phyloP scores from a whole-genome alignment of 306 rosid genomes.

The Casuarina cunninghamiana region DNA sequence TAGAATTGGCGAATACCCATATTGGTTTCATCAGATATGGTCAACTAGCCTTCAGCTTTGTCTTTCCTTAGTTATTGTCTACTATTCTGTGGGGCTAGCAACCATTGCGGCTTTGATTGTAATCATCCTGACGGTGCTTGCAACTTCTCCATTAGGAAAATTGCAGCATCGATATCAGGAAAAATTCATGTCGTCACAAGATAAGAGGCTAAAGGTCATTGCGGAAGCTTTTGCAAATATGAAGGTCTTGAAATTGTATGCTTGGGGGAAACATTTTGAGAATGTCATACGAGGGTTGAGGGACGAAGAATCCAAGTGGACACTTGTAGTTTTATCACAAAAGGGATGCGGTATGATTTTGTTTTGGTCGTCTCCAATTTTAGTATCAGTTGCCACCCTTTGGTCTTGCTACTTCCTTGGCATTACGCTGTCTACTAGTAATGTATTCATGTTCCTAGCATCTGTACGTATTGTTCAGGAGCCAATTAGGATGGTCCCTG shows the following conservation, averaged over 20 bases:
- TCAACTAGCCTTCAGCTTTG: slow-evolving; percentile 28
- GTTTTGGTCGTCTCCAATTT: slow-evolving; percentile 32
- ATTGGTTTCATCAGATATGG: slow-evolving; percentile 40
- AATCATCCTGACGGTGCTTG: slow-evolving; percentile 18
- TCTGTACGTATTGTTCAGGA: slow-evolving; percentile 35
- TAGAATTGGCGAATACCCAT: slow-evolving; percentile 35
- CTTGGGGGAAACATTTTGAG: slow-evolving; percentile 38
- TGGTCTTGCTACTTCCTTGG: slow-evolving; percentile 37
- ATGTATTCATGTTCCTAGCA: slow-evolving; percentile 33
- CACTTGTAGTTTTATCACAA: slow-evolving; percentile 6
- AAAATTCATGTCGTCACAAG: slow-evolving; percentile 25
- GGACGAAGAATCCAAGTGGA: slow-evolving; percentile 24
- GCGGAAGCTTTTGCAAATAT: slow-evolving; percentile 33
- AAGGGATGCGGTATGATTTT: slow-evolving; percentile 15
- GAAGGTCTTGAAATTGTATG: slow-evolving; percentile 39
- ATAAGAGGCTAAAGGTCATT: slow-evolving; percentile 26
- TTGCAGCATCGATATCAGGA: slow-evolving; percentile 30
- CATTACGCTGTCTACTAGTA: slow-evolving; percentile 19
- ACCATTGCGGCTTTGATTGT: slow-evolving; percentile 26
- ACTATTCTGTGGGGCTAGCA: slow-evolving; percentile 32
- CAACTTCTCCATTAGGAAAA: slow-evolving; percentile 28
- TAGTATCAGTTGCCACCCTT: slow-evolving; percentile 22
- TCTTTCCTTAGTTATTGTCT: slow-evolving; percentile 22
- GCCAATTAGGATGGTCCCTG: slow-evolving; percentile 30
- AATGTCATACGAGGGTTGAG: slow-evolving; percentile 19